Evolutionary conservation across 306 rosid species (phyloP).

Genomic region (Casuarina equisetifolia): DNA sequence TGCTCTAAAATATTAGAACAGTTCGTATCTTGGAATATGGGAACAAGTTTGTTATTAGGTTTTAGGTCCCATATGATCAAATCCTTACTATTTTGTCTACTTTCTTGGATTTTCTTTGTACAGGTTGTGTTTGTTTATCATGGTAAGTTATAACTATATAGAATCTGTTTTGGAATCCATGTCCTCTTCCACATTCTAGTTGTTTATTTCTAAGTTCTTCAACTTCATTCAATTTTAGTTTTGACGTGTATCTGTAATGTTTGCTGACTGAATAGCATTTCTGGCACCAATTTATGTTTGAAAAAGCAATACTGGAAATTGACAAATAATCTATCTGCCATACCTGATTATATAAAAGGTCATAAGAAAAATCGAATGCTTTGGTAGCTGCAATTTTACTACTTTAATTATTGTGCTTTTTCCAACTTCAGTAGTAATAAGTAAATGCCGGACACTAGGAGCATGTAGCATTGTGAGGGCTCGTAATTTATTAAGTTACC

Average conservation of each 20-base stretch:
- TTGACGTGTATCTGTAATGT: background rate
- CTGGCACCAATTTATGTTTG: background rate
- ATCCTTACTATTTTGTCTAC: background rate
- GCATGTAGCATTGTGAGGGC: background rate
- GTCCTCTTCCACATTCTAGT: background rate
- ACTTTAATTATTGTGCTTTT: background rate
- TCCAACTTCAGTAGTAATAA: background rate
- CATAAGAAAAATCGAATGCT: background rate
- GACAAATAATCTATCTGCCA: background rate
- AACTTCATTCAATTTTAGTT: background rate
- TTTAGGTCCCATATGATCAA: conserved; percentile 2
- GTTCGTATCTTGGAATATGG: background rate
- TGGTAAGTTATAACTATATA: background rate
- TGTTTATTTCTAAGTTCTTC: background rate
- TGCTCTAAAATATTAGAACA: background rate
- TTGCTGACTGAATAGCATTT: conserved; percentile 6
- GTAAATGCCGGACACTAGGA: background rate
- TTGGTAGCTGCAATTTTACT: background rate
- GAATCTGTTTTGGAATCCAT: conserved; percentile 1
- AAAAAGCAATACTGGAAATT: background rate
- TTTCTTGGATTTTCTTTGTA: background rate
- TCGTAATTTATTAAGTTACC: background rate
- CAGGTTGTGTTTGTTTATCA: background rate
- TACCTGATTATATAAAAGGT: background rate
- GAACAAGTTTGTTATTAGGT: background rate